Evolutionary conservation across 495 filamentous ascomycete genomes (phyloP).

Genomic region (Daldinia childiae): DNA sequence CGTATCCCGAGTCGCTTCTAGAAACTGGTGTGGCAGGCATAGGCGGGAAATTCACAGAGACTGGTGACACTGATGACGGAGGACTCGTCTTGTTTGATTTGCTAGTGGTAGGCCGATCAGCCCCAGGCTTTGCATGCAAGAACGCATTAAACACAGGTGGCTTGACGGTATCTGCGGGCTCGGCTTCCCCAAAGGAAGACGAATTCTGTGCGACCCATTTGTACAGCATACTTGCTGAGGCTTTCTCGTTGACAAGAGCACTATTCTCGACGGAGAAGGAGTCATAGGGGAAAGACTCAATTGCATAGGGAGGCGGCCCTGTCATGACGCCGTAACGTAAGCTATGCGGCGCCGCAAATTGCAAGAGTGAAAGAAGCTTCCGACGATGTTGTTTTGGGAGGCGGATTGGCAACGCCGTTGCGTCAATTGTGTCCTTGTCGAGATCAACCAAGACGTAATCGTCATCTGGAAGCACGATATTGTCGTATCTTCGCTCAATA

Average conservation of each 20-base stretch:
- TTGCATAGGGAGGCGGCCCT: constrained; percentile 91
- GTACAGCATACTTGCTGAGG: constrained; percentile 75
- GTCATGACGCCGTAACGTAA: constrained; percentile 84
- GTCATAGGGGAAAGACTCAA: constrained; percentile 91
- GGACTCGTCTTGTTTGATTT: constrained; percentile 81
- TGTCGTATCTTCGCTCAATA: constrained; percentile 92
- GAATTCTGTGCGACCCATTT: constrained; percentile 91
- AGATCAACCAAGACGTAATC: constrained; percentile 96
- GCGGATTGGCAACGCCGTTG: constrained; percentile 73
- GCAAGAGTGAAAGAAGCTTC: constrained; percentile 87
- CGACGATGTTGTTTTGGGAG: constrained; percentile 89
- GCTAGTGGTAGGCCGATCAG: constrained; percentile 82
- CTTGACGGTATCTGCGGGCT: constrained; percentile 58
- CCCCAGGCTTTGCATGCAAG: constrained; percentile 75
- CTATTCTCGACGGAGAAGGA: constrained; percentile 87
- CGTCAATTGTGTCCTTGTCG: constrained; percentile 87
- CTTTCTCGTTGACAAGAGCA: constrained; percentile 74
- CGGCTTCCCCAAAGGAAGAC: constrained; percentile 78
- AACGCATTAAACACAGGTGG: constrained; percentile 87
- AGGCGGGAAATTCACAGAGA: constrained; percentile 80
- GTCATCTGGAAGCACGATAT: constrained; percentile 91
- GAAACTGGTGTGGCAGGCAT: constrained; percentile 78
- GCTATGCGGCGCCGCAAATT: constrained; percentile 89
- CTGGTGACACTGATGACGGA: constrained; percentile 85
- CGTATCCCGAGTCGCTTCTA: constrained; percentile 90